Conservation (phyloP, 2,329 filamentous ascomycete species). For the Orbilia ellipsospora region DNA sequence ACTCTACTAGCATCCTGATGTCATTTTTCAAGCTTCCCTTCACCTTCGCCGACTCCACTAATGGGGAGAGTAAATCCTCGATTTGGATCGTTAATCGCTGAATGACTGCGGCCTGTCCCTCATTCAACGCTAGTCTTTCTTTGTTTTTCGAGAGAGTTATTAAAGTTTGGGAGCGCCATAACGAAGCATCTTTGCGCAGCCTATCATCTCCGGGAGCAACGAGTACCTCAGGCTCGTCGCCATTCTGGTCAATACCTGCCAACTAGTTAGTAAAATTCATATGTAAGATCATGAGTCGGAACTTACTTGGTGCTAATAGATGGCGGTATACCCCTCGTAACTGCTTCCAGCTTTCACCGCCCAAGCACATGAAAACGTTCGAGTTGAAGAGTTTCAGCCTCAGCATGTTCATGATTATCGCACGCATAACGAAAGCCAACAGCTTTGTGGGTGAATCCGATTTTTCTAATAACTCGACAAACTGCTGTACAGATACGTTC, state of each 20-base stretch:
- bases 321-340: slow-evolving; percentile 39
- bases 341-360: slow-evolving; percentile 44
- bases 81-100: slow-evolving; percentile 22
- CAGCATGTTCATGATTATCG: slow-evolving; percentile 40
- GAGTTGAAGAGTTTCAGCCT: slow-evolving; percentile 44
- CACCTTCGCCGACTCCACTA: slow-evolving; percentile 16
- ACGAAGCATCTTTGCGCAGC: slow-evolving; percentile 40
- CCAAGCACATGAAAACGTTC: slow-evolving; percentile 44
- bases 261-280: slow-evolving; percentile 1
- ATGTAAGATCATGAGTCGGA: neutral
- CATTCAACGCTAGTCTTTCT: slow-evolving; percentile 26
- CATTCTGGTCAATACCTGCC: slow-evolving; percentile 19
- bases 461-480: slow-evolving; percentile 27
- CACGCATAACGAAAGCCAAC: slow-evolving; percentile 36
- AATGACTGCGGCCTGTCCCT: slow-evolving; percentile 23
- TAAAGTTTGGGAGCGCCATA: slow-evolving; percentile 54
- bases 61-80: slow-evolving; percentile 34
- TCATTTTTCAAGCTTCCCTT: slow-evolving; percentile 34
- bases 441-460: slow-evolving; percentile 37
- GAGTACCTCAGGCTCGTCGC: slow-evolving; percentile 34
- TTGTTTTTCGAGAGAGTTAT: slow-evolving; percentile 34
- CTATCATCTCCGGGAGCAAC: slow-evolving; percentile 37
- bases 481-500: slow-evolving; percentile 28
- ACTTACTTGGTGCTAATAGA: slow-evolving; percentile 42
- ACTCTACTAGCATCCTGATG: slow-evolving; percentile 24